Conservation (phyloP, 2,329 filamentous ascomycete genomes). For the Stagonosporopsis vannaccii region DNA sequence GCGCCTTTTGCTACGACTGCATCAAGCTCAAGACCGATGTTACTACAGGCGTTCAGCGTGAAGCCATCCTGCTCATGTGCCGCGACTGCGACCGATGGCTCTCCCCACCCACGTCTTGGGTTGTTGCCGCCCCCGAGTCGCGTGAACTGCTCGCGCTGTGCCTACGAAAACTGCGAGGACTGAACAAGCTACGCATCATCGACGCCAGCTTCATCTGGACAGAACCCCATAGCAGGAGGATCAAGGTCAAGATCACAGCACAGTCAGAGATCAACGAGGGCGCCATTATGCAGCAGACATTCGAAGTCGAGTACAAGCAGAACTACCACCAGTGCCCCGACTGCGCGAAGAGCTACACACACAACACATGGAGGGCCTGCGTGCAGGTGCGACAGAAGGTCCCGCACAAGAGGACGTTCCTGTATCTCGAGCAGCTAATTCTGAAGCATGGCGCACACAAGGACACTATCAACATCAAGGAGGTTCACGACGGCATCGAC, state of each 20-base stretch:
- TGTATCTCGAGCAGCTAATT: constrained; percentile 91
- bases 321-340: constrained; percentile 94
- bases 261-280: constrained; percentile 74
- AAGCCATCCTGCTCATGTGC: constrained; percentile 90
- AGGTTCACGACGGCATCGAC: constrained; percentile 93
- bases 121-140: constrained; percentile 84
- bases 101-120: constrained; percentile 84
- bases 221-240: constrained; percentile 89
- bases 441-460: constrained; percentile 82
- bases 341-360: constrained; percentile 87
- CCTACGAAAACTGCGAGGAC: constrained; percentile 82
- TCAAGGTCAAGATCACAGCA: constrained; percentile 95
- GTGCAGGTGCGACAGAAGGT: constrained; percentile 98
- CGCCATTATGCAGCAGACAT: constrained; percentile 85
- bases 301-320: constrained; percentile 93
- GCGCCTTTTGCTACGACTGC: constrained; percentile 94
- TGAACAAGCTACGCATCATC: constrained; percentile 91
- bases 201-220: constrained; percentile 98
- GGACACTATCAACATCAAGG: constrained; percentile 98
- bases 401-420: constrained; percentile 86
- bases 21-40: constrained; percentile 95
- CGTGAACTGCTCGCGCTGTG: constrained; percentile 92
- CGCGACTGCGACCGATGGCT: constrained; percentile 92
- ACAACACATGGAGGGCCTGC: constrained; percentile 91
- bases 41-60: constrained; percentile 87